Evolutionary conservation across 2,329 filamentous ascomycete genomes (phyloP), one percentile per base, ranked within the genome.

Genomic region (Lachnellula willkommii): DNA sequence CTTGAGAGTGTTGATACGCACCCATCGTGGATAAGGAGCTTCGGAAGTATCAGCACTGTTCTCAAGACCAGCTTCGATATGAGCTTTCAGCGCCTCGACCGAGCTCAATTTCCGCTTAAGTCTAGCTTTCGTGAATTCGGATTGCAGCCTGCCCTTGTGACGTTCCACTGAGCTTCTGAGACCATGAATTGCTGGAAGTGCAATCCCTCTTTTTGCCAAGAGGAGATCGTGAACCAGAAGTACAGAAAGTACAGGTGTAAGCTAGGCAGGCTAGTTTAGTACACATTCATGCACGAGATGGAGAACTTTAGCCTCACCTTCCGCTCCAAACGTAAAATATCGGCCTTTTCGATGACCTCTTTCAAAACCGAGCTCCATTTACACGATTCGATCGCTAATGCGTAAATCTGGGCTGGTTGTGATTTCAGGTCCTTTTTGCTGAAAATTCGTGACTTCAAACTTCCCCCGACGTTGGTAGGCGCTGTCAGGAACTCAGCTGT

Each of bases 351-450:
- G 67, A 99, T 83, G n/a, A 96, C 87, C 67, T 96, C 91, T 66
- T 90, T 90, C 48, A 99, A 74, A 2, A 96, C 79, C 3, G 77
- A 71, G 65, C 92, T 94, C 90, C 93, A 96, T 83, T 96, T 97
- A 63, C 88, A 85, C 1, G 89, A 85, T 72, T 97, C 92, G 22
- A 87, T 81, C 22, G 91, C 87, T 37, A 99, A 77, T 8, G 94
- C 94, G 70, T 94, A 97, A 7, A 97, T 77, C 69, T 95, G 89
- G 11, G 86, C 85, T 0, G 88, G 87, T 2, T 87, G 81, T 15
- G 88, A 91, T 68, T 93, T 95, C 63, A 90, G 74, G 7, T 79
- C 77, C 65, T 88, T 88, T 59, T 84, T 86, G 56, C 79, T 77
- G 71, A 94, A 97, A 46, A 97, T 83, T 37, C 89, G 80, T 7